A percentile compares a stretch with the other conserved stretches of the same genome.
Evolutionary conservation across 148 eudicot species (phyloP).

Genomic region (Fagopyrum homotropicum): DNA sequence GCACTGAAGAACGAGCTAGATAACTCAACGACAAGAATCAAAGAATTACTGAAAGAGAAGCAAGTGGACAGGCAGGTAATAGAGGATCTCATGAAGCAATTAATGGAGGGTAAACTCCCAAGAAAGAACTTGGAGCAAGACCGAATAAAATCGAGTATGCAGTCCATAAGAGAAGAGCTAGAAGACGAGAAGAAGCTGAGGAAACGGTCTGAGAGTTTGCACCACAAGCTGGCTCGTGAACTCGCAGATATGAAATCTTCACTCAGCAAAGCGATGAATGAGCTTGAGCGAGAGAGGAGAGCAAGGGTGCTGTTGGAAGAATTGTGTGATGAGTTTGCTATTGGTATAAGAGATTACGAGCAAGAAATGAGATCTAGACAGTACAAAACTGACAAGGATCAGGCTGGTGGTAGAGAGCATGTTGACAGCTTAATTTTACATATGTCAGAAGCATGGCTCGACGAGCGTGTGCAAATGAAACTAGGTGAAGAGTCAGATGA

Average conservation of each 20-base stretch:
- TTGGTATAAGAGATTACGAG: conserved; percentile 67
- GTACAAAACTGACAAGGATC: conserved; percentile 40
- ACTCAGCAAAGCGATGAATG: conserved; percentile 43
- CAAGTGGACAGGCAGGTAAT: conserved; percentile 50
- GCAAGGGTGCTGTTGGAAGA: conserved; percentile 65
- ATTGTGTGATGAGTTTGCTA: conserved; percentile 85
- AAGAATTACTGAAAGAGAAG: conserved; percentile 57
- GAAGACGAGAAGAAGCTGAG: conserved; percentile 59
- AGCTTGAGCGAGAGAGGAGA: conserved; percentile 56
- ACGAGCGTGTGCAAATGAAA: conserved; percentile 72
- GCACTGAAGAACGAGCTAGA: conserved; percentile 53
- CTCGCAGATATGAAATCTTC: conserved; percentile 51
- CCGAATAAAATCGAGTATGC: conserved; percentile 39
- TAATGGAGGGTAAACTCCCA: conserved; percentile 26
- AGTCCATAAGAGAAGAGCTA: conserved; percentile 55
- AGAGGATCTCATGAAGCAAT: conserved; percentile 44
- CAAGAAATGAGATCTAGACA: conserved; percentile 53
- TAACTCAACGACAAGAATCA: conserved; percentile 36
- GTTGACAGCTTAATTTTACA: conserved; percentile 63
- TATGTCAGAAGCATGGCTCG: conserved; percentile 89
- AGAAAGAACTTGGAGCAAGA: conserved; percentile 47
- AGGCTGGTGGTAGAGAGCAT: conserved; percentile 26
- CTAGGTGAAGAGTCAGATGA: conserved; percentile 19
- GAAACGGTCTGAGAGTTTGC: conserved; percentile 60
- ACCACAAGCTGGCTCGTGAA: conserved; percentile 63